Evolutionary conservation across 2,329 filamentous ascomycete species (phyloP).

Genomic region (Zymoseptoria brevis): DNA sequence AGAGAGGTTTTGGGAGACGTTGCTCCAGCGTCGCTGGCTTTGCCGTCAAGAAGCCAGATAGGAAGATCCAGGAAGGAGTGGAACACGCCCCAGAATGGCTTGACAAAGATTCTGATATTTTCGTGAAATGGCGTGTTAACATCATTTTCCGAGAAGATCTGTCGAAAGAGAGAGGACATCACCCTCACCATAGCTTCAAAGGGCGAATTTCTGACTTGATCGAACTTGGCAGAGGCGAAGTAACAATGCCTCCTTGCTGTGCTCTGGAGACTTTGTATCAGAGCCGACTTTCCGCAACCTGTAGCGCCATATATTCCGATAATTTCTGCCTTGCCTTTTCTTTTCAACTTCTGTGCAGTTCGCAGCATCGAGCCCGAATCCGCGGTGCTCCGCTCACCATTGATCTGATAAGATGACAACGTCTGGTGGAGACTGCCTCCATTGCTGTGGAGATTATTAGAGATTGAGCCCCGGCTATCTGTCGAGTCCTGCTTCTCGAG

Average conservation of each 20-base stretch:
- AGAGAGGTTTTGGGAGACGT: constrained; percentile 2
- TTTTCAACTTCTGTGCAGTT: constrained; percentile 42
- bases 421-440: constrained; percentile 16
- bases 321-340: constrained; percentile 51
- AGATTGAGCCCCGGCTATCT: constrained; percentile 16
- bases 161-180: constrained; percentile 54
- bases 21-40: constrained; percentile 1
- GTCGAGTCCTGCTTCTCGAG: constrained; percentile 9
- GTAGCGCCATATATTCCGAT: constrained; percentile 50
- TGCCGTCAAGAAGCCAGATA: constrained; percentile 52
- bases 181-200: constrained; percentile 55
- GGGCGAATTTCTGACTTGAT: constrained; percentile 50
- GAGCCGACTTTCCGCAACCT: constrained; percentile 53
- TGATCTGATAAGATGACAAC: constrained; percentile 11
- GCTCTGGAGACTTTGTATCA: constrained; percentile 51
- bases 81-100: constrained; percentile 51
- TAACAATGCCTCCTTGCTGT: constrained; percentile 52
- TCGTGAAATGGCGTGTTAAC: constrained; percentile 55
- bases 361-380: constrained; percentile 29
- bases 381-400: constrained; percentile 9
- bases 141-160: constrained; percentile 58
- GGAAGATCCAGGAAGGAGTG: constrained; percentile 53
- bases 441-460: constrained; percentile 5
- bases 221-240: constrained; percentile 53
- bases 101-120: constrained; percentile 47